Evolutionary conservation across 2,329 filamentous ascomycete species (phyloP).

Genomic region (Torrubiella hemipterigena): DNA sequence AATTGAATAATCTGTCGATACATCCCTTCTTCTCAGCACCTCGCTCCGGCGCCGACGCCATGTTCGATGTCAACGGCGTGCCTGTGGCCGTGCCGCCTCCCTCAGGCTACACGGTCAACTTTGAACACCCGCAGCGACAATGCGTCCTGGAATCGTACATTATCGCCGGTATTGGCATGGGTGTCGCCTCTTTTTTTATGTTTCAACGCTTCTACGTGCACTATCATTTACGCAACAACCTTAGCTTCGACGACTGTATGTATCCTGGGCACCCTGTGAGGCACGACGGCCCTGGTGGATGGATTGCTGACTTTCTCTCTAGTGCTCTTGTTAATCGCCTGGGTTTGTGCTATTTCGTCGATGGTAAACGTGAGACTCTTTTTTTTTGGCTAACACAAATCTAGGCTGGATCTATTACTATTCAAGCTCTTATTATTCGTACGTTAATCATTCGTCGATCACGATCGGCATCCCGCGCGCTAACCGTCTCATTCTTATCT

Average conservation of each 20-base stretch:
- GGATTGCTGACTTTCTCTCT: no score
- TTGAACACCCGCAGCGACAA: constrained; percentile 15
- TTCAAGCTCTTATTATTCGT: constrained; percentile 7
- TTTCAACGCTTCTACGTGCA: constrained; percentile 18
- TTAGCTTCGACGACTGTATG: constrained; percentile 11
- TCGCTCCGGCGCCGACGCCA: not conserved
- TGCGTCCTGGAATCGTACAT: constrained; percentile 12
- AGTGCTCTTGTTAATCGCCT: constrained; percentile 8
- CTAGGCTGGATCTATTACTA: constrained; percentile 5
- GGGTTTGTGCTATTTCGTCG: constrained; percentile 10
- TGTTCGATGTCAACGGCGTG: constrained; percentile 10
- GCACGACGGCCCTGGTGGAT: no score
- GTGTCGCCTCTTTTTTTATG: constrained; percentile 9
- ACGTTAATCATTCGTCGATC: not conserved
- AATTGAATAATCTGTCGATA: no score
- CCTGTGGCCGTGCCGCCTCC: constrained; percentile 13
- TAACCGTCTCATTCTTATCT: not conserved
- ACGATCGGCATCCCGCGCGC: not conserved
- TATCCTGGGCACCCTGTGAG: not conserved
- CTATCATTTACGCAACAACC: constrained; percentile 6
- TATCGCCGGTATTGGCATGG: constrained; percentile 12
- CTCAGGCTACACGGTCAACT: constrained; percentile 16
- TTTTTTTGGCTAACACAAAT: constrained; percentile 19
- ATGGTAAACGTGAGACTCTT: constrained; percentile 14
- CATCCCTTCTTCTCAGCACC: no score